Percentiles rank a stretch among this genome's conserved stretches.
Conservation (phyloP, 371 early-diverging fungal species). For the Actinomortierella ambigua region DNA sequence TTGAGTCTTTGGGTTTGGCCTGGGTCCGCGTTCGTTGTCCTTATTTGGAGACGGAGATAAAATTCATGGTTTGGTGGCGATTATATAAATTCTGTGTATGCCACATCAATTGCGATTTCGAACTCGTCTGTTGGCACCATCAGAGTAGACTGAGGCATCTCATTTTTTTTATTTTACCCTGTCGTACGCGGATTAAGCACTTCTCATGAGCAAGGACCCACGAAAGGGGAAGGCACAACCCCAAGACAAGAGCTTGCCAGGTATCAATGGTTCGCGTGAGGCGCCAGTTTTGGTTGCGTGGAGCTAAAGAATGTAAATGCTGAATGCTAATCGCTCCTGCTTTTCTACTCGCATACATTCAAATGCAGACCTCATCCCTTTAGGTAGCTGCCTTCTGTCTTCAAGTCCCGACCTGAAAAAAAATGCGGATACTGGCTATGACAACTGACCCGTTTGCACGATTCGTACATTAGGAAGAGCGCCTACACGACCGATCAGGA, state of each 20-base stretch:
- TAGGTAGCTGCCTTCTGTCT: slow-evolving; percentile 20
- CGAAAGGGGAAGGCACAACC: slow-evolving; percentile 28
- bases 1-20: no score
- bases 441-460: not conserved
- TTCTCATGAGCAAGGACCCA: slow-evolving; percentile 38
- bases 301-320: not conserved
- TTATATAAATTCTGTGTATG: no score
- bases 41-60: no score
- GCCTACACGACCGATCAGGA: slow-evolving; percentile 28
- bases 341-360: not conserved
- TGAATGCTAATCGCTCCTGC: not conserved
- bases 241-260: slow-evolving; percentile 27
- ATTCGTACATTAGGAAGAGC: slow-evolving; percentile 19
- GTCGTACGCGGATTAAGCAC: no score
- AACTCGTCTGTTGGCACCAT: no score
- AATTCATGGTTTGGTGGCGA: no score
- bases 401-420: not conserved
- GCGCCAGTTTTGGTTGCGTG: not conserved
- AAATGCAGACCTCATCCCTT: slow-evolving; percentile 31
- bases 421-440: not conserved
- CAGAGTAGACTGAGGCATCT: no score
- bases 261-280: slow-evolving; percentile 11
- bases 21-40: no score
- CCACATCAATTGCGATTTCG: no score
- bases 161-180: no score